phyloP scores from a whole-genome alignment of 441 rosid species.

The Melastoma candidum region DNA sequence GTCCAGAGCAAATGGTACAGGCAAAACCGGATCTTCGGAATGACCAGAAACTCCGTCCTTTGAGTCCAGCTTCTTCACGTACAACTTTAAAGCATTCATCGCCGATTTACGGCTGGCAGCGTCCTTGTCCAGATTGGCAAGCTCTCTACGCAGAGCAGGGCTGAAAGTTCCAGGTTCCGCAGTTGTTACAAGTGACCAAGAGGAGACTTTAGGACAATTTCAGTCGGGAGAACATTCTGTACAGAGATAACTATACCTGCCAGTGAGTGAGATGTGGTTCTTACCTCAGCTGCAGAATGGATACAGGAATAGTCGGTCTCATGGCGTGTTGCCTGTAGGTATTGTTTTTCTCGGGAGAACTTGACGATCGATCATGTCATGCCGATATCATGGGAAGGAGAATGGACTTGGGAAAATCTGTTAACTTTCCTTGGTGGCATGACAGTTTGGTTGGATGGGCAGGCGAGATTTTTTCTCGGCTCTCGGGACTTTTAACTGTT shows the following conservation, averaged over 20 bases:
- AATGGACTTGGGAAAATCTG: conserved; percentile 9
- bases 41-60: conserved; percentile 31
- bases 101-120: conserved; percentile 85
- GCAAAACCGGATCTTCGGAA: conserved; percentile 9
- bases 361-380: conserved; percentile 7
- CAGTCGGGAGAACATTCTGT: conserved; percentile 69
- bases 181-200: conserved; percentile 78
- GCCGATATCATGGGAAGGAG: conserved; percentile 5
- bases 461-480: not conserved
- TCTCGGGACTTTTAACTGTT: not conserved
- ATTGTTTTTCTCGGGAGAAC: conserved; percentile 3
- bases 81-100: conserved; percentile 82
- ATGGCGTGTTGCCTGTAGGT: not conserved
- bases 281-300: too few relatives aligned
- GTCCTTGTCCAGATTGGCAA: conserved; percentile 89
- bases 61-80: conserved; percentile 81
- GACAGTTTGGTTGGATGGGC: not conserved
- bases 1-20: conserved; percentile 10
- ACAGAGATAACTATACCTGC: conserved; percentile 69
- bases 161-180: conserved; percentile 74
- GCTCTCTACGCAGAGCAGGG: conserved; percentile 57
- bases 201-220: conserved; percentile 60
- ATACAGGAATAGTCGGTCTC: too few relatives aligned
- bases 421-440: not conserved
- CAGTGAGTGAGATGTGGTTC: conserved; percentile 46